Evolutionary conservation across 2,329 filamentous ascomycete species (phyloP).

Genomic region (Elsinoe ampelina): DNA sequence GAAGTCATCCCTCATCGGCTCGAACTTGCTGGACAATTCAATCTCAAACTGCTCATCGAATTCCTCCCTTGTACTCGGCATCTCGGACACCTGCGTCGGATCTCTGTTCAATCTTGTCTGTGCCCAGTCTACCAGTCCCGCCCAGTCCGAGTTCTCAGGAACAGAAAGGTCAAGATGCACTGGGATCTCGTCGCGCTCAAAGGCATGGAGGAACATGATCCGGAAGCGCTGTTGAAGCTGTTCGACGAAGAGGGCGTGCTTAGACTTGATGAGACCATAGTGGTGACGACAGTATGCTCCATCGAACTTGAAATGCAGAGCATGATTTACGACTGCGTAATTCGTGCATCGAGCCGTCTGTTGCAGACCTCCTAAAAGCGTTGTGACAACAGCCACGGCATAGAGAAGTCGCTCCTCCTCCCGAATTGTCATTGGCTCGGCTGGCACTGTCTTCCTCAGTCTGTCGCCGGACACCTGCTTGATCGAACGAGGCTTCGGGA

Average conservation of each 20-base stretch:
- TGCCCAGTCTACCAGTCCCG: constrained; percentile 56
- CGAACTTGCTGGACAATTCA: constrained; percentile 30
- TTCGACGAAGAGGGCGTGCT: constrained; percentile 25
- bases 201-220: constrained; percentile 55
- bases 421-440: constrained; percentile 19
- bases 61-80: constrained; percentile 23
- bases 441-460: constrained; percentile 12
- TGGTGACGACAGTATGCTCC: constrained; percentile 30
- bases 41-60: constrained; percentile 39
- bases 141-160: constrained; percentile 59
- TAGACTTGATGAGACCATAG: constrained; percentile 26
- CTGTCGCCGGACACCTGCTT: constrained; percentile 17
- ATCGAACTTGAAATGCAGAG: constrained; percentile 30
- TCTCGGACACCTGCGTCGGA: constrained; percentile 12
- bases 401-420: constrained; percentile 24
- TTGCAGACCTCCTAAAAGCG: constrained; percentile 29
- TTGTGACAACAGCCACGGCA: constrained; percentile 25
- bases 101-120: constrained; percentile 33
- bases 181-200: constrained; percentile 52
- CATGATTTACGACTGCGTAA: constrained; percentile 34
- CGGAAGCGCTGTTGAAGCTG: constrained; percentile 56
- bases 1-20: constrained; percentile 49
- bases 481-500: not conserved
- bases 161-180: constrained; percentile 53
- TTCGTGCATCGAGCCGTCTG: constrained; percentile 24